Evolutionary conservation across 352 stramenopile genomes (phyloP), one percentile per base, ranked within the genome.

Genomic region (Globisporangium canariense): DNA sequence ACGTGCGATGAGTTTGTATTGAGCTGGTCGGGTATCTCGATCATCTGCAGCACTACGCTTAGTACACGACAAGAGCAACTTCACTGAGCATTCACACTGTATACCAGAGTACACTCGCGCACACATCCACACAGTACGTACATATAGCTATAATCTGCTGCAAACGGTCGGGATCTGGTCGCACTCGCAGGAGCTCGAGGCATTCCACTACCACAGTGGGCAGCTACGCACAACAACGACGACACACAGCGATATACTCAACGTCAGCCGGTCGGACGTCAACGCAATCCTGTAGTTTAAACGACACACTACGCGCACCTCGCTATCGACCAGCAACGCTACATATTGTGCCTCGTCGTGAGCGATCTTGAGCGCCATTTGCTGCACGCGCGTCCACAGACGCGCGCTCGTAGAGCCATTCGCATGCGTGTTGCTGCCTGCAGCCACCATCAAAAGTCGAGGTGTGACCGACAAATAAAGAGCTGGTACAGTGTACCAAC

Each of bases 1-100:
- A 38, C 60, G 25, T 58, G 45, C 22, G 68, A 46, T 36, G 52
- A n/a, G 51, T 66, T 73, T 16, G 14, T 30, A 8, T 28, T 28
- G 57, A 46, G 58, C 56, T 45, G 43, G n/a, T 40, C 40, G 0
- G 45, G 32, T 13, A 79, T 70, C 41, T 69, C 70, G 25, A 78
- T 75, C 74, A 85, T 77, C 62, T 82, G 74, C 62, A 82, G 54
- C 56, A 85, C 76, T 83, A 38, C 28, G 4, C 10, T 30, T 4
- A 52, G 11, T 9, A 30, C 51, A 46, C 32, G 25, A 20, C n/a
- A 52, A 56, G 4, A 9, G 30, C 25, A 10, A 4, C 9, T 20
- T 30, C 22, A 8, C 9, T 32, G n/a, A 4, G 10, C 22, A 53
- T 32, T 36, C 32, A 28, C 25, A 28, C 25, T 28, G 1, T 28